These are phyloP conservation scores for Immersiella caudata DNA, from an alignment of 495 filamentous ascomycete genomes.

Conservation along the genomic window DNA sequence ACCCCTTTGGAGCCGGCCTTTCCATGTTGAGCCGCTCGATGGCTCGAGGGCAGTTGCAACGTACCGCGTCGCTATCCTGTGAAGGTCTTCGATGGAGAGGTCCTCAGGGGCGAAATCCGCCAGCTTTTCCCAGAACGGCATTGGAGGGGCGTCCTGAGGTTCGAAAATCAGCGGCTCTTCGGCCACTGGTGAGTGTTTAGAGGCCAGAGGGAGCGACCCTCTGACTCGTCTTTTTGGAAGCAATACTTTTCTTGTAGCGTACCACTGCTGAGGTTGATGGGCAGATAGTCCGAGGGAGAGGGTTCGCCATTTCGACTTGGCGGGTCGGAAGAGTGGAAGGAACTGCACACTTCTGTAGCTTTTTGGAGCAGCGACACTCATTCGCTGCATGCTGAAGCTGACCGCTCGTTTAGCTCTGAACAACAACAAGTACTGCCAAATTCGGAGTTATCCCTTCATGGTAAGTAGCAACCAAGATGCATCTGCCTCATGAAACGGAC, in stretches of 20 bases:
- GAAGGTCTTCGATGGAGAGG: constrained; percentile 29
- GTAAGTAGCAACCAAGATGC: background rate
- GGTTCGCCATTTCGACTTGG: background rate
- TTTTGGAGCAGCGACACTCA: background rate
- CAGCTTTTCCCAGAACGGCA: constrained; percentile 29
- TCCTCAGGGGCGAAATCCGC: constrained; percentile 17
- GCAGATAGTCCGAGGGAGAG: background rate
- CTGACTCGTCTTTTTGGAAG: background rate
- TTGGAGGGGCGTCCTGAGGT: constrained; percentile 31
- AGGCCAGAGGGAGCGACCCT: background rate
- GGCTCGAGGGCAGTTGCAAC: constrained; percentile 22
- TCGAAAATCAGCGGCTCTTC: constrained; percentile 21
- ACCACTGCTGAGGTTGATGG: background rate
- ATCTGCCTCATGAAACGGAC: background rate
- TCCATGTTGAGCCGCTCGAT: constrained; percentile 20
- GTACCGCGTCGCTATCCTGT: constrained; percentile 30
- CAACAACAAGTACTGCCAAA: background rate
- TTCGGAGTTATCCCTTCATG: background rate
- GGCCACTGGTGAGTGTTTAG: background rate
- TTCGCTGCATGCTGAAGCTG: background rate
- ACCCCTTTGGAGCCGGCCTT: constrained; percentile 24
- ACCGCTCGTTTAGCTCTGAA: background rate
- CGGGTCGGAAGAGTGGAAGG: background rate
- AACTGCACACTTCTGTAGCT: background rate
- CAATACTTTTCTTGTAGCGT: background rate